Base-by-base conservation (phyloP, 2,329 filamentous ascomycete species). In the Penicillium verrucosum region DNA sequence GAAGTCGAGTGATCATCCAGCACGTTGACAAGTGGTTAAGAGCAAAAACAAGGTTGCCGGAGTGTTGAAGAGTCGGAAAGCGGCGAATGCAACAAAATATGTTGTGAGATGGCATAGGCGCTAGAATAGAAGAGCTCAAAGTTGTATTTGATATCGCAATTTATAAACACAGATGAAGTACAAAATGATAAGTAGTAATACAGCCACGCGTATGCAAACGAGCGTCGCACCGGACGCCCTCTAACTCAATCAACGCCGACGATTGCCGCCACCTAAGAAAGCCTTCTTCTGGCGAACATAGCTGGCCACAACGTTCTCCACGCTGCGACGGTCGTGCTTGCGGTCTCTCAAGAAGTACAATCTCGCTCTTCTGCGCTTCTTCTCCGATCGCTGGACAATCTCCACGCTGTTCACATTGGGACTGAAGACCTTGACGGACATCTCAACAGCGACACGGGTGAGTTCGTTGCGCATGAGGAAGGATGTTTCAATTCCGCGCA, bases 361-460 rank as follows among this genome's bases (percentile, higher is more conserved):
- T 65, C 91, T 83, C 27, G 92, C 93, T 68, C 94, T 85, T 72
- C 92, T 87, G 63, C 91, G 90, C 74, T 91, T 85, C 87, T 92
- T 94, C 70, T 85, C 82, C 62, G 85, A 83, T 67, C 93, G 82
- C 84, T 96, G 90, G 75, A 97, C 89, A 67, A 99, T 88, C 78
- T 99, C 93, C 69, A 99, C 91, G 62, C 90, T 90, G 72, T 89
- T 86, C 32, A 97, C 88, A 70, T 90, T 89, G 59, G 93, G 93
- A 70, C 86, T 90, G 80, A 94, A 97, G 57, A 97, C 82, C 81
- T 99, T 99, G 77, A 89, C 92, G 87, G 91, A 96, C 90, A 96
- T 94, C 83, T 99, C 94, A 58, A 96, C 90, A 59, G 90, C 90
- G 7, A 95, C 85, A 66, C 89, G 85, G 64, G 90, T 92, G 66